A percentile compares a stretch with the other conserved stretches of the same genome.
These are phyloP conservation scores for Cymbidium sinense DNA, from an alignment of 106 monocot genomes.

Conservation along the genomic window DNA sequence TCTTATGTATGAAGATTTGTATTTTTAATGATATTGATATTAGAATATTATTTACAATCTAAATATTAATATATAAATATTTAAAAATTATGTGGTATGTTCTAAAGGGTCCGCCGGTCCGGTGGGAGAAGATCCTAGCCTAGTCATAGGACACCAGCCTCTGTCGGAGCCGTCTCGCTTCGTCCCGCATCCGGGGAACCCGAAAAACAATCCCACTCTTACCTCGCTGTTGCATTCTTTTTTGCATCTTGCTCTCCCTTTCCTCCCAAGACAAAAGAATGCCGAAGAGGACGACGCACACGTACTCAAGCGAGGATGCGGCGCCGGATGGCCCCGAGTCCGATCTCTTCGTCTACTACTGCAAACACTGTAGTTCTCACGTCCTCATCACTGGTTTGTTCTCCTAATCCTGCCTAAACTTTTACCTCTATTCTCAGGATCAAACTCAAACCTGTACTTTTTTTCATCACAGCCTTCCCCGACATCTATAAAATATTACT, in stretches of 20 bases:
- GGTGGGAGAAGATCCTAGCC: too few species aligned
- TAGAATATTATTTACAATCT: too few species aligned
- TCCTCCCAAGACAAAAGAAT: slow-evolving; percentile 12
- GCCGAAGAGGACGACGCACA: slow-evolving; percentile 99
- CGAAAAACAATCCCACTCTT: too few species aligned
- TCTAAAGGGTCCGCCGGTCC: too few species aligned
- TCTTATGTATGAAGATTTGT: too few species aligned
- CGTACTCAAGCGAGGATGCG: slow-evolving; percentile 95
- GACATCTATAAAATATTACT: not conserved
- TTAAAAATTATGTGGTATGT: too few species aligned
- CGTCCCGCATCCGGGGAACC: too few species aligned
- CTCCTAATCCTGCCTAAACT: not conserved
- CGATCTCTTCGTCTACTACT: slow-evolving; percentile 96
- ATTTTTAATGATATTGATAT: too few species aligned
- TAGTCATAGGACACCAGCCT: too few species aligned
- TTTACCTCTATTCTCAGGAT: not conserved
- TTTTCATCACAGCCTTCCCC: not conserved
- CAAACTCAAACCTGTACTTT: not conserved
- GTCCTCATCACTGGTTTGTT: slow-evolving; percentile 90
- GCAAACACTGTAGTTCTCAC: slow-evolving; percentile 93
- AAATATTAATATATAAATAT: too few species aligned
- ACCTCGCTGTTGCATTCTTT: too few species aligned
- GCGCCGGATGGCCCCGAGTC: slow-evolving; percentile 78
- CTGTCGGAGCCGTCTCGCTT: too few species aligned
- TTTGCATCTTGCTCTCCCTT: not conserved